Evolutionary conservation across 805 yeast genomes (phyloP).

Genomic region (Wickerhamomyces silvicola): DNA sequence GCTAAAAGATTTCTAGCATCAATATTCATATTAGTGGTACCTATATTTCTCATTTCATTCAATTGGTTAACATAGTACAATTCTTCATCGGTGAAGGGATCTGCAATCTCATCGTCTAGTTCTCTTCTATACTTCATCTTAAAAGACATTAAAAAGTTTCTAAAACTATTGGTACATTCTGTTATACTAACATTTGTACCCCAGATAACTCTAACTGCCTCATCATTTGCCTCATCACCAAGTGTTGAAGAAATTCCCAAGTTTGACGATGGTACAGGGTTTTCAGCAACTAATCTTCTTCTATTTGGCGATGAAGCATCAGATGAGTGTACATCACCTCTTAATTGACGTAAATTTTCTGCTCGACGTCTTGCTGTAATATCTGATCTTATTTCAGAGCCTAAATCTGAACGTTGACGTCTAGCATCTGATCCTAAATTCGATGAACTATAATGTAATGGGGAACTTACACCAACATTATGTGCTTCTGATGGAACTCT

Average conservation of each 20-base stretch:
- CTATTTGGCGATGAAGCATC: constrained; percentile 69
- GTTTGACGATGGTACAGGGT: constrained; percentile 23
- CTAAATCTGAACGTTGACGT: constrained; percentile 25
- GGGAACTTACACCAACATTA: constrained; percentile 35
- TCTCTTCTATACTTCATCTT: constrained; percentile 65
- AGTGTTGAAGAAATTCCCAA: constrained; percentile 12
- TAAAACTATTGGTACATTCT: constrained; percentile 74
- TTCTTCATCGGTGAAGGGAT: constrained; percentile 57
- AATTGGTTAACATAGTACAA: constrained; percentile 68
- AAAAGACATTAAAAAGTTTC: constrained; percentile 79
- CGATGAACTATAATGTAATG: constrained; percentile 38
- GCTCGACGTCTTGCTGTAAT: constrained; percentile 32
- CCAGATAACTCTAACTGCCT: constrained; percentile 91
- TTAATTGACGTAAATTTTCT: constrained; percentile 43
- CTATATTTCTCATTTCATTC: constrained; percentile 68
- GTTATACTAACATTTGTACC: constrained; percentile 95
- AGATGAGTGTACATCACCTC: constrained; percentile 75
- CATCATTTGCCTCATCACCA: constrained; percentile 39
- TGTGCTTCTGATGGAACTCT: constrained; percentile 7
- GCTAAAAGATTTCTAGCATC: constrained; percentile 78
- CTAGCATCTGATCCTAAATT: constrained; percentile 24
- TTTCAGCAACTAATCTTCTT: constrained; percentile 53
- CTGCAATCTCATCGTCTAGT: constrained; percentile 31
- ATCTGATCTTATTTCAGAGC: constrained; percentile 40
- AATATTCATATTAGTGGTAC: constrained; percentile 75